These are phyloP conservation scores for Suillus placidus DNA, from an alignment of 768 basidiomycete species.

Conservation along the genomic window DNA sequence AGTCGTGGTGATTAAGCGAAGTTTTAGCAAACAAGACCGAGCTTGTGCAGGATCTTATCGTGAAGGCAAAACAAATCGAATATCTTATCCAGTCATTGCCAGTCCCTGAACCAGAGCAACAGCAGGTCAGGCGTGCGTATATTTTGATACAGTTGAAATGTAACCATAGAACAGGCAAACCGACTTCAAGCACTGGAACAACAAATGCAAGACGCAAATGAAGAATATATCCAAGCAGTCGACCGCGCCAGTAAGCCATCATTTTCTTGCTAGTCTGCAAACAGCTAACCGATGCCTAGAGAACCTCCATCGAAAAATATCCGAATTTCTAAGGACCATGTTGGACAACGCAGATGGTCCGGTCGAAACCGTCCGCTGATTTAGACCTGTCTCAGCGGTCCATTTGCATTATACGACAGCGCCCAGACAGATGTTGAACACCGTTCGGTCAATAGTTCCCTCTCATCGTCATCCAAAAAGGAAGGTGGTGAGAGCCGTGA, in stretches of 20 bases:
- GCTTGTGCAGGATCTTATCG: slow-evolving; percentile 78
- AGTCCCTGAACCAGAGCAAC: slow-evolving; percentile 75
- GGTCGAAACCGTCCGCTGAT: neutral
- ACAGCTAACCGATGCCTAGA: slow-evolving; percentile 39
- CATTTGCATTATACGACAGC: neutral
- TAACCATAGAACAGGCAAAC: slow-evolving; percentile 50
- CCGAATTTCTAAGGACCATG: slow-evolving; percentile 59
- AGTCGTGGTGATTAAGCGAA: neutral
- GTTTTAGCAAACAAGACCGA: slow-evolving; percentile 77
- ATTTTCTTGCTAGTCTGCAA: neutral
- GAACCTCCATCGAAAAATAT: slow-evolving; percentile 59
- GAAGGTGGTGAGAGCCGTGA: neutral
- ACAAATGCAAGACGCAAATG: slow-evolving; percentile 73
- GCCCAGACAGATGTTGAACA: neutral
- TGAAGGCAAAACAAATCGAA: slow-evolving; percentile 89
- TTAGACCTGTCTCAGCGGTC: neutral
- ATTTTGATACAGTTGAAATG: neutral
- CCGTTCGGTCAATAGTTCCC: neutral
- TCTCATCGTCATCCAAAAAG: neutral
- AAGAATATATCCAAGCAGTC: slow-evolving; percentile 74
- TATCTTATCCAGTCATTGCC: slow-evolving; percentile 81
- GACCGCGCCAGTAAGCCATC: slow-evolving; percentile 69
- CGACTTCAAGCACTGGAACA: slow-evolving; percentile 69
- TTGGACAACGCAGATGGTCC: slow-evolving; percentile 51
- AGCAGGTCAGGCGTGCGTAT: slow-evolving; percentile 51